A percentile compares a stretch with the other conserved stretches of the same genome.
Conservation (phyloP, 2,329 filamentous ascomycete genomes). For the Exophiala bonariae region DNA sequence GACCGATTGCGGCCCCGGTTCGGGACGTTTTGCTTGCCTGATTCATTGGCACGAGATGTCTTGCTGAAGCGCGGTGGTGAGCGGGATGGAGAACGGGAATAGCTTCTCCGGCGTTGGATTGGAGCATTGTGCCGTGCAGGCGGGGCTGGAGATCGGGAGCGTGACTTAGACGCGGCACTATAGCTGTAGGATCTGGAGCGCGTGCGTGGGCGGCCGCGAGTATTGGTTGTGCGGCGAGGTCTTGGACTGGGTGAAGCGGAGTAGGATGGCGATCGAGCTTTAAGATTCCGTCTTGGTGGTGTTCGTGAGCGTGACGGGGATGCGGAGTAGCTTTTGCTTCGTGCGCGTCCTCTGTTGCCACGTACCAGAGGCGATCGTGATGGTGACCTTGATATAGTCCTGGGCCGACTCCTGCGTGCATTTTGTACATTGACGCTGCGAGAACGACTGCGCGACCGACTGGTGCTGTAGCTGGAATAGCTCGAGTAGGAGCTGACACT, state of each 20-base stretch:
- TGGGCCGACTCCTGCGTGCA: constrained; percentile 13
- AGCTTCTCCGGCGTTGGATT: not conserved
- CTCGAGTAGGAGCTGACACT: constrained; percentile 67
- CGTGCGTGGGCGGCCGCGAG: constrained; percentile 16
- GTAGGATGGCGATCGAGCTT: constrained; percentile 24
- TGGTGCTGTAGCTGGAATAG: constrained; percentile 68
- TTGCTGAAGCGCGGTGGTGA: constrained; percentile 14
- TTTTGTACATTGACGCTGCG: constrained; percentile 27
- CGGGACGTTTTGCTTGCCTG: not conserved
- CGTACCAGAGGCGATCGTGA: constrained; percentile 30
- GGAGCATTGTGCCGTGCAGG: not conserved
- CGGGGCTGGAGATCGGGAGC: constrained; percentile 3
- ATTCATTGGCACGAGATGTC: too few relatives aligned
- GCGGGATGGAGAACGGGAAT: constrained; percentile 15
- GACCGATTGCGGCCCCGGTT: not conserved
- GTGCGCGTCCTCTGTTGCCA: constrained; percentile 13
- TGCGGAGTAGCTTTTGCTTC: constrained; percentile 17
- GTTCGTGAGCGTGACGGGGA: constrained; percentile 26
- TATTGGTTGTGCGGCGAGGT: constrained; percentile 14
- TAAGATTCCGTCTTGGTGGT: constrained; percentile 13
- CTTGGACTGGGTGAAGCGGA: constrained; percentile 24
- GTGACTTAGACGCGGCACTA: not conserved
- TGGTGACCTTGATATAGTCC: constrained; percentile 17
- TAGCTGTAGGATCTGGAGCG: constrained; percentile 18
- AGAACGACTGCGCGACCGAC: constrained; percentile 29